Base-by-base conservation (phyloP, 1,284 basidiomycete genomes). In the Microbotryum saponariae region DNA sequence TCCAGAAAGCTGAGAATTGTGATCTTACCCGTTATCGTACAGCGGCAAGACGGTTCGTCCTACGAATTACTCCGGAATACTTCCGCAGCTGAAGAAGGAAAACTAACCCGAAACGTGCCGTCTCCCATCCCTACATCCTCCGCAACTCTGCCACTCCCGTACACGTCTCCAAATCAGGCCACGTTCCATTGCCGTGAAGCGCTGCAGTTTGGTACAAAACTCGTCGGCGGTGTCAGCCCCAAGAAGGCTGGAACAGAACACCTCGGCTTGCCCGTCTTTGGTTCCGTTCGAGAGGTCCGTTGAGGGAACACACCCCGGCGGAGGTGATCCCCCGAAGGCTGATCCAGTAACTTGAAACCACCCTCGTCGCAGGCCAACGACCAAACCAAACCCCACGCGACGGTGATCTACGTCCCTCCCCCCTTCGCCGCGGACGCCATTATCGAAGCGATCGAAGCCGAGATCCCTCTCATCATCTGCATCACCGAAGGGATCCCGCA, bases 401-500 rank as follows among this genome's bases (percentile, higher is more conserved):
- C 90, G 42, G 85, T 97, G 66, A 85, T 97, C 78, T 97, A 97
- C 76, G 93, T 97, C 9, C 93, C 93, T 16, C 93, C 93, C 46
- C 88, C 92, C 16, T 82, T 82, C 59, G 92, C 92, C 44, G 93
- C 90, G 45, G 90, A 94, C 71, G 93, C 93, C 51, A 96, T 97
- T 75, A 85, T 97, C 60, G 93, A 97, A 77, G 92, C 93, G 49
- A 96, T 97, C 72, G 93, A 97, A 76, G 91, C 90, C 71, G 93
- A 97, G 77, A 92, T 97, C 79, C 86, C 87, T 21, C 79, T 97
- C 62, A 96, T 97, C 79, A 92, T 97, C 56, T 93, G 91, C 74
- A 90, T 97, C 72, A 97, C 93, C 18, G 93, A 97, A 77, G 93
- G 93, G 51, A 97, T 97, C 71, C 93, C 93, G 31, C 93, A 97